Evolutionary conservation across 2,329 filamentous ascomycete species (phyloP).

Genomic region (Colletotrichum sidae): DNA sequence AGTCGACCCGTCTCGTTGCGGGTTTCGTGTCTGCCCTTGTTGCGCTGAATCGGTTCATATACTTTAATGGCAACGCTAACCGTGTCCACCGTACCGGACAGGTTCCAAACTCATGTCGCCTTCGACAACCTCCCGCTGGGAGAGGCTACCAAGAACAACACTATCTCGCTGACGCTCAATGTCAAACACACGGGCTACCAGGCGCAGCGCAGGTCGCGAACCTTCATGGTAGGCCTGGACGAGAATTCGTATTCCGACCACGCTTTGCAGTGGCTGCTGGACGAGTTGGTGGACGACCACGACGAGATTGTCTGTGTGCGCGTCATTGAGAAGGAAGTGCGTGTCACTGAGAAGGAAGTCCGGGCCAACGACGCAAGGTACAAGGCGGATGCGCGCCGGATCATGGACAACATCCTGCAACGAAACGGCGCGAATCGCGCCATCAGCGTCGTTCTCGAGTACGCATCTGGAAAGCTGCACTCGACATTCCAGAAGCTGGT

Average conservation of each 20-base stretch:
- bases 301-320: conserved; percentile 93
- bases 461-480: conserved; percentile 89
- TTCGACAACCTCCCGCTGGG: conserved; percentile 71
- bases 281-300: conserved; percentile 91
- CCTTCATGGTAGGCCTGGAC: conserved; percentile 91
- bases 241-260: conserved; percentile 93
- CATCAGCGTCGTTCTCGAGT: conserved; percentile 87
- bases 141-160: conserved; percentile 69
- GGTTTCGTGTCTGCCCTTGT: neutral
- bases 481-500: conserved; percentile 92
- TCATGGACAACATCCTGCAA: conserved; percentile 80
- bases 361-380: conserved; percentile 56
- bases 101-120: conserved; percentile 69
- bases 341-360: conserved; percentile 69
- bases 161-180: conserved; percentile 81
- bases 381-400: conserved; percentile 77
- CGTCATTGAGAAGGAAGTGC: conserved; percentile 86
- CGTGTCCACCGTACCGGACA: conserved; percentile 48
- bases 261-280: conserved; percentile 90
- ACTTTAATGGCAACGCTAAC: conserved; percentile 59
- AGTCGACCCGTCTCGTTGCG: neutral
- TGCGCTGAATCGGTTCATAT: neutral
- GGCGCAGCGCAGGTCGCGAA: conserved; percentile 82
- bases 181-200: conserved; percentile 89
- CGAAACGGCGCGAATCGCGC: conserved; percentile 85